Evolutionary conservation across 495 filamentous ascomycete genomes (phyloP).

Genomic region (Talaromyces trachyspermus): DNA sequence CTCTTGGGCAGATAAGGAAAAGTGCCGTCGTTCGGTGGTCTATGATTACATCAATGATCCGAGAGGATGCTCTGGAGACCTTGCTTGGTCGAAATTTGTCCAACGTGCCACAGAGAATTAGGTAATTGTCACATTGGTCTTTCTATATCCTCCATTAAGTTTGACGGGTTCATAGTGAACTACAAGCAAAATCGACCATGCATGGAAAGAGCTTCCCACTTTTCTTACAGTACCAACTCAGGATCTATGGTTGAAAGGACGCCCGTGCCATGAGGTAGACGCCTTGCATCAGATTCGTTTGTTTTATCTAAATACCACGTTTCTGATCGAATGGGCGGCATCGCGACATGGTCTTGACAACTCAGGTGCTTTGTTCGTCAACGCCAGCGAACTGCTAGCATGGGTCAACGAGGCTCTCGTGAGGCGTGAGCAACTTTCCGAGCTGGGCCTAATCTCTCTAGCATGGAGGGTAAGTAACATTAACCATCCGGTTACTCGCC

Average conservation of each 20-base stretch:
- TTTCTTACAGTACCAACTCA: constrained; percentile 4
- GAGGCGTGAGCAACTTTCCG: constrained; percentile 5
- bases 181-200: constrained; percentile 5
- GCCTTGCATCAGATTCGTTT: constrained; percentile 5
- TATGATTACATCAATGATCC: constrained; percentile 8
- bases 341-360: constrained; percentile 7
- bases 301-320: constrained; percentile 6
- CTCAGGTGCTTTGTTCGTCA: constrained; percentile 1
- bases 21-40: constrained; percentile 7
- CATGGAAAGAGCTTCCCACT: constrained; percentile 6
- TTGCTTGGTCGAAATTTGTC: constrained; percentile 6
- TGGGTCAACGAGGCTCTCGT: constrained; percentile 8
- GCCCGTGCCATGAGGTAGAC: constrained; percentile 7
- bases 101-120: constrained; percentile 6
- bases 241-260: constrained; percentile 4
- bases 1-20: constrained; percentile 8
- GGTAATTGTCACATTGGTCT: not conserved
- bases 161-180: not conserved
- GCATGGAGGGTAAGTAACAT: constrained; percentile 6
- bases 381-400: constrained; percentile 5
- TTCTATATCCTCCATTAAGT: not conserved
- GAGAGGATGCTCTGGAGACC: constrained; percentile 7
- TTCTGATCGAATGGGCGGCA: constrained; percentile 9
- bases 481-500: not conserved
- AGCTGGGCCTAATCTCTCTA: constrained; percentile 4